Base-by-base conservation (phyloP, 2,329 filamentous ascomycete genomes). In the Ascochyta pisi region DNA sequence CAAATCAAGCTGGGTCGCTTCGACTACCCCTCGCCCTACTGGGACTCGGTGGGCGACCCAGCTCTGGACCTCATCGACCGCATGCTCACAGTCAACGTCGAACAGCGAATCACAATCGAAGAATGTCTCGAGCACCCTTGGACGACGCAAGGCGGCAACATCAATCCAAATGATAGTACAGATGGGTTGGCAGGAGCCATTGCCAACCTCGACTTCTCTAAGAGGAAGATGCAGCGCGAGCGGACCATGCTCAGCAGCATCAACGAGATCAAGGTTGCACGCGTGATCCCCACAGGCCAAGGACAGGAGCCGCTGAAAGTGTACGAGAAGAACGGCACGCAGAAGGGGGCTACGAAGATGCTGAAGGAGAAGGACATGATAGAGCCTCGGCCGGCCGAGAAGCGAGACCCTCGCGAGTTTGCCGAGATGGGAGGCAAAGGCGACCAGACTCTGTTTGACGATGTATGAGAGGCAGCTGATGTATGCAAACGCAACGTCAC, bases 11-110 rank as follows among this genome's bases (percentile, higher is more conserved):
- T 86, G 75, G 95, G 91, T 15, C 85, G 87, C 19, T 99, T 96
- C 71, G 91, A 97, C 75, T 99, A 97, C 70, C 94, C 95, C 0
- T 96, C 92, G 1, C 95, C 95, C 0, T 98, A 98, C 76, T 99
- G 92, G 92, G 92, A 96, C 74, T 86, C 87, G 2, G 87, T 96
- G 27, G 89, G 90, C 68, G 93, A 98, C 63, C 85, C 89, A 50
- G 95, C 94, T 7, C 82, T 99, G 49, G 92, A 98, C 65, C 82
- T 99, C 31, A 98, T 99, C 64, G 95, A 99, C 74, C 85, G 84
- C 38, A 99, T 99, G 95, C 84, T 99, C 46, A 90, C 91, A 2
- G 92, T 97, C 31, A 88, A 97, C 62, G 88, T 92, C 2, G 86
- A 91, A 26, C 86, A 89, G 74, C 87, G 95, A 44, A 94, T 90